These are phyloP conservation scores for Fusarium caatingaense DNA, from an alignment of 2,329 filamentous ascomycete species.

Conservation along the genomic window DNA sequence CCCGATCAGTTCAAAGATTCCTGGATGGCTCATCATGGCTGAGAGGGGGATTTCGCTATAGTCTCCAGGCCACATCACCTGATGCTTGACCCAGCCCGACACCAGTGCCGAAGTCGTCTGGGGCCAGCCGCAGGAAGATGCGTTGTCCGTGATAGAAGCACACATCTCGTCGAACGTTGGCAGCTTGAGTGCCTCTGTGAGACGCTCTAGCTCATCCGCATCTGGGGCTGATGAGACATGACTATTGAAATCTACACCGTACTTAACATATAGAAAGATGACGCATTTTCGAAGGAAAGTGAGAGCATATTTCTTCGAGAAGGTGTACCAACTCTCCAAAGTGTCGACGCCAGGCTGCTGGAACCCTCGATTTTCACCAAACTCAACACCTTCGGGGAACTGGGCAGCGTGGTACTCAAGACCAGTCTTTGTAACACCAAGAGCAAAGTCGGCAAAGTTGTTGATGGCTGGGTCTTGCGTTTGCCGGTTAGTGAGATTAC, in stretches of 20 bases:
- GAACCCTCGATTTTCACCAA: slow-evolving; percentile 60
- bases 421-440: slow-evolving; percentile 59
- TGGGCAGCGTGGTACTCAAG: slow-evolving; percentile 55
- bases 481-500: slow-evolving; percentile 56
- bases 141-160: slow-evolving; percentile 63
- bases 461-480: slow-evolving; percentile 60
- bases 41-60: slow-evolving; percentile 52
- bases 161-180: slow-evolving; percentile 86
- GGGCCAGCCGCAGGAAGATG: slow-evolving; percentile 62
- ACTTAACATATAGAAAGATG: slow-evolving; percentile 87
- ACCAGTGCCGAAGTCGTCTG: slow-evolving; percentile 59
- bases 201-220: slow-evolving; percentile 82
- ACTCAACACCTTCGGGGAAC: slow-evolving; percentile 39
- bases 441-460: slow-evolving; percentile 68
- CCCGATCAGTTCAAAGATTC: slow-evolving; percentile 93
- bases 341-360: slow-evolving; percentile 66
- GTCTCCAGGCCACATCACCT: slow-evolving; percentile 56
- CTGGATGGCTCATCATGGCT: slow-evolving; percentile 77
- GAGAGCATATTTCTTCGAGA: slow-evolving; percentile 86
- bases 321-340: slow-evolving; percentile 66
- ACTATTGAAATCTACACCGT: slow-evolving; percentile 86
- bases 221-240: slow-evolving; percentile 72
- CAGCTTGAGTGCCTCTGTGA: slow-evolving; percentile 79
- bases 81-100: slow-evolving; percentile 79
- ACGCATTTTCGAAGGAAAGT: slow-evolving; percentile 87